phyloP scores from a whole-genome alignment of 1,284 basidiomycete genomes.

The Pulchroboletus neoregius region DNA sequence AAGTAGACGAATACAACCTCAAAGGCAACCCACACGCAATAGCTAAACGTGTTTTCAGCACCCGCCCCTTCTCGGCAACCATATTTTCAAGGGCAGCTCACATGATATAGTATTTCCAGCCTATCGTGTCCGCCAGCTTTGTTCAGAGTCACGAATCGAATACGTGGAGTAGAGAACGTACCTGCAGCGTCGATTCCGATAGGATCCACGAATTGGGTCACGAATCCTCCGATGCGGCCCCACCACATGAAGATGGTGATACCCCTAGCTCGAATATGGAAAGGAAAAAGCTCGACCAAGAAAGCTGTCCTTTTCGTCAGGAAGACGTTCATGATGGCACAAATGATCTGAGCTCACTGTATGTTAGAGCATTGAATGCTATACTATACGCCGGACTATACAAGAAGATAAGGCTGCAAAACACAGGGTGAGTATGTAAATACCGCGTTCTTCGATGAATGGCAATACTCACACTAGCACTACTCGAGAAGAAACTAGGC shows the following conservation, averaged over 20 bases:
- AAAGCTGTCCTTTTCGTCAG: constrained; percentile 13
- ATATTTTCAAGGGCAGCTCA: background rate
- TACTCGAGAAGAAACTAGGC: background rate
- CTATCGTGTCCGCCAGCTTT: constrained; percentile 2
- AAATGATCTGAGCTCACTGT: constrained; percentile 13
- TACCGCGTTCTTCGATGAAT: background rate
- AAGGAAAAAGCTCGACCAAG: constrained; percentile 28
- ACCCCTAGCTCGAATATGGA: constrained; percentile 18
- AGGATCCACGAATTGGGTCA: constrained; percentile 16
- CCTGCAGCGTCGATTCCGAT: constrained; percentile 20
- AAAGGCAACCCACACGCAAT: constrained; percentile 44
- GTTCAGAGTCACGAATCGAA: background rate
- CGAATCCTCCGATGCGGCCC: constrained; percentile 10
- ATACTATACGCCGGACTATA: constrained; percentile 8
- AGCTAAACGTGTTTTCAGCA: constrained; percentile 18
- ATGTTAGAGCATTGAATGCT: constrained; percentile 5
- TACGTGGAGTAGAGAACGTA: too few relatives aligned
- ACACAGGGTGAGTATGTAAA: background rate
- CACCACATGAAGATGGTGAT: constrained; percentile 18
- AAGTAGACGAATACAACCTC: constrained; percentile 47
- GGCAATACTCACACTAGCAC: constrained; percentile 11
- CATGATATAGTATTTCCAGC: constrained; percentile 24
- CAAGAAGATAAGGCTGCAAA: constrained; percentile 10
- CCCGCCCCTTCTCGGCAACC: too few relatives aligned
- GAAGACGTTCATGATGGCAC: background rate